Conservation (phyloP, 192 early-diverging fungal species). For the Entophlyctis helioformis region DNA sequence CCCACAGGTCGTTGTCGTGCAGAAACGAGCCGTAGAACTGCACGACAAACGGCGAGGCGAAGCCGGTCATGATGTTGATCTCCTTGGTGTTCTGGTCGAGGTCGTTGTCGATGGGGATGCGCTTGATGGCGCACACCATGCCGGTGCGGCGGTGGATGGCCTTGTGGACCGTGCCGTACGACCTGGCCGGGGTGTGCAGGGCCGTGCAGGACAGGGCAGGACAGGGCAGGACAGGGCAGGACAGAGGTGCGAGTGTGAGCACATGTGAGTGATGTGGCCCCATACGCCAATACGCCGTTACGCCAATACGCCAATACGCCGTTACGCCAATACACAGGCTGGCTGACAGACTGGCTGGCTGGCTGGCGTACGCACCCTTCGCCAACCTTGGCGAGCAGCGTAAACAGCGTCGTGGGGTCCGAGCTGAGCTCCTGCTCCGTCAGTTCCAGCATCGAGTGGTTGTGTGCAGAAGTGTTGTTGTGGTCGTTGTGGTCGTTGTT, state of each 20-base stretch:
- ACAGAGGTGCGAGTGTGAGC: neutral
- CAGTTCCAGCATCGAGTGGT: too few species aligned
- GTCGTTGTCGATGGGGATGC: constrained; percentile 37
- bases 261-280: neutral
- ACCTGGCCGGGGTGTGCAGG: constrained; percentile 11
- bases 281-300: neutral
- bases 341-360: neutral
- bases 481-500: too few species aligned
- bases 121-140: constrained; percentile 34
- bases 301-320: neutral
- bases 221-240: neutral
- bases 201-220: neutral
- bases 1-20: neutral
- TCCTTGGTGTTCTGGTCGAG: constrained; percentile 33
- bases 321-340: neutral
- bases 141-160: constrained; percentile 32
- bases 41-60: constrained; percentile 27
- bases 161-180: constrained; percentile 47
- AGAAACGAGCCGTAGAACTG: constrained; percentile 39
- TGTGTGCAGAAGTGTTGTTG: too few species aligned
- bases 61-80: constrained; percentile 40
- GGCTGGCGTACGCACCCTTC: constrained; percentile 16
- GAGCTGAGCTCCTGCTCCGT: constrained; percentile 10
- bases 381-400: constrained; percentile 18
- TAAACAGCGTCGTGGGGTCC: constrained; percentile 15